Conservation (phyloP, 805 yeast genomes). For the Pachysolen tannophilus region DNA sequence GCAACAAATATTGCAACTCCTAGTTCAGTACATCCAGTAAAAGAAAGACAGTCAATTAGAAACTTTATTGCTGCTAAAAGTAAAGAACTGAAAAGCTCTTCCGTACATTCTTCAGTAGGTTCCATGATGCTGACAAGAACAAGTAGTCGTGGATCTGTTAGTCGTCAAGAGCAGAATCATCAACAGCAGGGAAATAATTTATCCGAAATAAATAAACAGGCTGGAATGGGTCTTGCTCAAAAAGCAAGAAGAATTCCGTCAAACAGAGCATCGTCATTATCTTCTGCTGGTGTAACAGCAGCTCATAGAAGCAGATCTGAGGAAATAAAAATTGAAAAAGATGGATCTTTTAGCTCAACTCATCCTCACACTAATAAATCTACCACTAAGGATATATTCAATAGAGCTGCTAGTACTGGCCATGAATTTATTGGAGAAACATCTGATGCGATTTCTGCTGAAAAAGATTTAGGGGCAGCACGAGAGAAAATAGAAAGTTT, state of each 20-base stretch:
- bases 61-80: conserved; percentile 38
- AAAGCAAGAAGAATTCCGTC: conserved; percentile 4
- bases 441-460: not conserved
- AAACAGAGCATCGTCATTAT: not conserved
- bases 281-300: conserved; percentile 1
- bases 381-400: conserved; percentile 1
- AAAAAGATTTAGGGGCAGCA: not conserved
- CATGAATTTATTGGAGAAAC: not conserved
- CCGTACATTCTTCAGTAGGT: too few species aligned
- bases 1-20: conserved; percentile 16
- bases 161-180: conserved; percentile 15
- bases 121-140: too few species aligned
- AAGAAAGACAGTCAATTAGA: conserved; percentile 36
- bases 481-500: too few species aligned
- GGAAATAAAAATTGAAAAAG: not conserved
- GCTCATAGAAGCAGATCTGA: conserved; percentile 3
- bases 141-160: too few species aligned
- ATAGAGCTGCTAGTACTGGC: conserved; percentile 1
- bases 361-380: not conserved
- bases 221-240: not conserved
- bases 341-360: too few species aligned
- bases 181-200: conserved; percentile 11
- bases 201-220: conserved; percentile 2
- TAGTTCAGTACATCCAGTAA: conserved; percentile 9
- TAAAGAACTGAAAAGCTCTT: conserved; percentile 25